Percentiles rank a stretch among this genome's conserved stretches.
These are phyloP conservation scores for Eimeria sp. DNA, from an alignment of 169 alveolate genomes.

Conservation along the genomic window DNA sequence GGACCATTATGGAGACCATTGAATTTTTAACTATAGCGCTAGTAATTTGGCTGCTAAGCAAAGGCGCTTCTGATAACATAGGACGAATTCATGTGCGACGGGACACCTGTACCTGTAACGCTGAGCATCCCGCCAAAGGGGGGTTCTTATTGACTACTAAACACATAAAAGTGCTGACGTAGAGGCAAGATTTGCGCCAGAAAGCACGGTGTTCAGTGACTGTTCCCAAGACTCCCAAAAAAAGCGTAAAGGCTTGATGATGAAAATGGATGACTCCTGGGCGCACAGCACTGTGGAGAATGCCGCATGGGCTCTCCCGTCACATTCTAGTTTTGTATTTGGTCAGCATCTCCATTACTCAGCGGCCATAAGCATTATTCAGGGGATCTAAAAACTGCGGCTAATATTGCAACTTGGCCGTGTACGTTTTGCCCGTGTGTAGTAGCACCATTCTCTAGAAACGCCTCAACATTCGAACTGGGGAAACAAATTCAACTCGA, in stretches of 20 bases:
- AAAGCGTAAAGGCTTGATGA: no score
- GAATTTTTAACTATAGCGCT: not conserved
- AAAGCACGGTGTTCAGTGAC: not conserved
- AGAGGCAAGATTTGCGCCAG: not conserved
- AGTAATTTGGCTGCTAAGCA: not conserved
- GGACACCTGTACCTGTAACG: not conserved
- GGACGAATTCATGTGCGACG: not conserved
- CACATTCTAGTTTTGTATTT: not conserved
- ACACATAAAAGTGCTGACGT: not conserved
- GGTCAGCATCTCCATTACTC: not conserved
- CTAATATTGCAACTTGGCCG: no score
- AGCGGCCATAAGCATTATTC: not conserved
- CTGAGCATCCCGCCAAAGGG: not conserved
- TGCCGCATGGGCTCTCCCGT: not conserved
- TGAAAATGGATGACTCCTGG: no score
- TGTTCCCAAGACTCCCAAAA: not conserved
- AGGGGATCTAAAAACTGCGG: no score
- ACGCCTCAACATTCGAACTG: not conserved
- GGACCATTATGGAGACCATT: no score
- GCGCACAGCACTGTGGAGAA: not conserved
- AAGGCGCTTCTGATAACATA: not conserved
- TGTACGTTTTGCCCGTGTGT: no score
- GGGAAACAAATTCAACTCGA: not conserved
- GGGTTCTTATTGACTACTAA: not conserved
- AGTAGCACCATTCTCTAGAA: not conserved